Conservation (phyloP, 129 eudicot genomes). For the Deinandra increscens region DNA sequence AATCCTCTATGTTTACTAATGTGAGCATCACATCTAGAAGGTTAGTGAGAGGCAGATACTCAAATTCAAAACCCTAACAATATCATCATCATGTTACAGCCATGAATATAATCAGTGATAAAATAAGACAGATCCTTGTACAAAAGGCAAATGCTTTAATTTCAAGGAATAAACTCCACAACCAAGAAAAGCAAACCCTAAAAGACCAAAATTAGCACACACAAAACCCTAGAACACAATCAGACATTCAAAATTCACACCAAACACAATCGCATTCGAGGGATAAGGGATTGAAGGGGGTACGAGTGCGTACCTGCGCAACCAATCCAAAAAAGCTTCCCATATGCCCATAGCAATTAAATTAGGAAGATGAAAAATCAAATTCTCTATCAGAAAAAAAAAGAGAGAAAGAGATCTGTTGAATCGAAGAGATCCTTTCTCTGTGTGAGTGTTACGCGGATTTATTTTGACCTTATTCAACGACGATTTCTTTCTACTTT, state of each 20-base stretch:
- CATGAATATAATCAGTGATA: background rate
- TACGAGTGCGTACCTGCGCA: background rate
- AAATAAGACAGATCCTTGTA: too few species aligned
- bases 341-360: background rate
- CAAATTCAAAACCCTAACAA: background rate
- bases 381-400: background rate
- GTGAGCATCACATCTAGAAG: background rate
- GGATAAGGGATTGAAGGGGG: conserved; percentile 2
- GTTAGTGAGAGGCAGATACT: background rate
- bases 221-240: conserved; percentile 8
- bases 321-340: conserved; percentile 5
- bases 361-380: background rate
- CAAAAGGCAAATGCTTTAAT: too few species aligned
- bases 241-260: background rate
- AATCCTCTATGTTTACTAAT: background rate
- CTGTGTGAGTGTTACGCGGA: too few species aligned
- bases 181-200: background rate
- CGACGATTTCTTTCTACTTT: background rate
- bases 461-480: background rate
- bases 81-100: background rate
- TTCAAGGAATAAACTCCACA: too few species aligned
- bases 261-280: background rate
- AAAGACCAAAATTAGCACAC: background rate
- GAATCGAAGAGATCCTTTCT: background rate
- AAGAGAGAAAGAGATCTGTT: background rate